These are phyloP conservation scores for Passiflora organensis DNA, from an alignment of 345 rosid species.

Conservation along the genomic window DNA sequence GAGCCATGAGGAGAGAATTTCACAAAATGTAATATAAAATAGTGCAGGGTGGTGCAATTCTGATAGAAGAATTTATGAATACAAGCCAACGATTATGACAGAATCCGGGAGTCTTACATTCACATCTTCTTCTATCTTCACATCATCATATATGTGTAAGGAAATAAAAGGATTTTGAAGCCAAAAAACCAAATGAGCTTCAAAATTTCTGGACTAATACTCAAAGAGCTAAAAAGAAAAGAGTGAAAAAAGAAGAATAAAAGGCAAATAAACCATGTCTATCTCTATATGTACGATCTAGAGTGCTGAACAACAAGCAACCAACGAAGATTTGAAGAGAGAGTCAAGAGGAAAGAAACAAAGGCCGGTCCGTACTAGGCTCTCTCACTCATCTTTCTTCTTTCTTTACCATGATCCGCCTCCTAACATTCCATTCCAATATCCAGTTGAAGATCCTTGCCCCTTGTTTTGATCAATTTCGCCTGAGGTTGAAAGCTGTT, in stretches of 20 bases:
- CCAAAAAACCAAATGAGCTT: conserved; percentile 18
- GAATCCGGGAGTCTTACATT: not conserved
- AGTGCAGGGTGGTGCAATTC: not conserved
- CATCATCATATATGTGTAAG: not conserved
- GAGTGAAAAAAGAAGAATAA: conserved; percentile 13
- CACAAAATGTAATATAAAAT: not conserved
- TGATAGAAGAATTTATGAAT: conserved; percentile 14
- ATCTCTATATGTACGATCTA: conserved; percentile 11
- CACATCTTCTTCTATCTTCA: conserved; percentile 18
- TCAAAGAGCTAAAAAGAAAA: no score
- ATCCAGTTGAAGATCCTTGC: conserved; percentile 26
- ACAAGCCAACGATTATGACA: conserved; percentile 12
- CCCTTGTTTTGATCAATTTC: conserved; percentile 41
- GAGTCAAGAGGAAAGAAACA: not conserved
- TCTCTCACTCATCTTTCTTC: conserved; percentile 5
- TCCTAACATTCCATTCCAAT: conserved; percentile 29
- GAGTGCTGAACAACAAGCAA: conserved; percentile 16
- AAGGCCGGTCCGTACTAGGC: not conserved
- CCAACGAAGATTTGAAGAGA: conserved; percentile 15
- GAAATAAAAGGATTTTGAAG: conserved; percentile 17
- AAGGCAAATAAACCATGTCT: conserved; percentile 1
- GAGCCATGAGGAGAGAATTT: no score
- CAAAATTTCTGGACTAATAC: conserved; percentile 13
- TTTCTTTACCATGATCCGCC: conserved; percentile 26
- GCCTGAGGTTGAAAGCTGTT: conserved; percentile 23